Percentiles rank a stretch among this genome's conserved stretches.
Evolutionary conservation across 805 yeast species (phyloP).

Genomic region (Starmera pachycereana): DNA sequence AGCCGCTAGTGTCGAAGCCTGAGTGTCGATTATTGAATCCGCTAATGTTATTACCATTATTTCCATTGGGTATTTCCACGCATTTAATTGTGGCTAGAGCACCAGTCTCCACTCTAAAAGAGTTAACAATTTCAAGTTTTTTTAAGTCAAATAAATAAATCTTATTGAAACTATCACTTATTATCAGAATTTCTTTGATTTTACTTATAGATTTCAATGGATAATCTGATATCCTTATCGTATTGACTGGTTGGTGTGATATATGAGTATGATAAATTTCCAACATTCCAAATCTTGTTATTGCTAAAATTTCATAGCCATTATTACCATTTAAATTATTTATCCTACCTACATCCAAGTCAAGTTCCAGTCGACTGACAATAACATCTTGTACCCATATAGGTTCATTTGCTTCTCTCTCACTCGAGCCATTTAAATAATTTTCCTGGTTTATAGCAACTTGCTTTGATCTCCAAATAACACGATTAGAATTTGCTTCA

Average conservation of each 20-base stretch:
- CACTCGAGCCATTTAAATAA: not conserved
- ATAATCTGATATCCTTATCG: conserved; percentile 12
- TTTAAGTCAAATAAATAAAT: conserved; percentile 7
- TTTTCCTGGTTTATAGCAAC: not conserved
- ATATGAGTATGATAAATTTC: conserved; percentile 9
- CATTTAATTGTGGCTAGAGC: conserved; percentile 10
- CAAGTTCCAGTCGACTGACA: not conserved
- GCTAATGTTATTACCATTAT: not conserved
- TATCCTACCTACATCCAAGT: not conserved
- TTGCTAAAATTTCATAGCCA: conserved; percentile 10
- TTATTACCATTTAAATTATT: conserved; percentile 1
- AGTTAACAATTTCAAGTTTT: conserved; percentile 4
- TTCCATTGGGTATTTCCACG: not conserved
- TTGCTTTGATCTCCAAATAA: conserved; percentile 14
- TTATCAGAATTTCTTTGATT: conserved; percentile 1
- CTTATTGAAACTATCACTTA: conserved; percentile 15
- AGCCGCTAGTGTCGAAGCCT: too few relatives aligned
- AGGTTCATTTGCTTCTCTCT: conserved; percentile 6
- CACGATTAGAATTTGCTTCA: conserved; percentile 10
- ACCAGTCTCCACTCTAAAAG: conserved; percentile 13
- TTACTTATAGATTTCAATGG: conserved; percentile 9
- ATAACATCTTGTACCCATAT: conserved; percentile 16
- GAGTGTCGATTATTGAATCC: not conserved
- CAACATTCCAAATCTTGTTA: conserved; percentile 16
- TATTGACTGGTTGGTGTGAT: conserved; percentile 15